A percentile compares a stretch with the other conserved stretches of the same genome.
These are phyloP conservation scores for Stipa capillata DNA, from an alignment of 176 grass and related monocot species.

Conservation along the genomic window DNA sequence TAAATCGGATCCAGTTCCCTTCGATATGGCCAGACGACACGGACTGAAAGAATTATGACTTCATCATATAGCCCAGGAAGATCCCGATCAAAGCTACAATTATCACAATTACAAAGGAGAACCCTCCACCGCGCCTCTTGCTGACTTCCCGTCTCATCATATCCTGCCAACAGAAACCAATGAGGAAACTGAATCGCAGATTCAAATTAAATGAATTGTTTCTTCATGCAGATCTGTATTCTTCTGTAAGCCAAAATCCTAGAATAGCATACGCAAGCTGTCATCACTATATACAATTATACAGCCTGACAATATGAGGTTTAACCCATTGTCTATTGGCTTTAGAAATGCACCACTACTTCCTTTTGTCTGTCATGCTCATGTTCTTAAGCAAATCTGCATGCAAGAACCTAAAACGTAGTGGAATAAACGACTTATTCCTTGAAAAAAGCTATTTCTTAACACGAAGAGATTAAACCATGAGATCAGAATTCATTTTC, in stretches of 20 bases:
- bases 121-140: slow-evolving; percentile 46
- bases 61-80: slow-evolving; percentile 60
- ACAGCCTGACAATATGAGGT: neutral
- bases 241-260: neutral
- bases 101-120: slow-evolving; percentile 51
- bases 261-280: neutral
- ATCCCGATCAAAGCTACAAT: slow-evolving; percentile 54
- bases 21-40: neutral
- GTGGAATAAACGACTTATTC: neutral
- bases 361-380: neutral
- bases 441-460: neutral
- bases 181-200: neutral
- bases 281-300: neutral
- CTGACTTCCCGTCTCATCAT: slow-evolving; percentile 51
- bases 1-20: slow-evolving; percentile 12
- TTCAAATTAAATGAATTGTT: neutral
- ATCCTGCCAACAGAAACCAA: slow-evolving; percentile 41
- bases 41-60: slow-evolving; percentile 35
- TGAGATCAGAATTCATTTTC: neutral
- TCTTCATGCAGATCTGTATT: no score
- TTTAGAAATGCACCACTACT: neutral
- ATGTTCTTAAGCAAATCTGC: neutral
- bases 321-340: neutral
- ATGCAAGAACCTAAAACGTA: neutral
- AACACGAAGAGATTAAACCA: neutral